Conservation (phyloP, 192 early-diverging fungal species). For the Coemansia sp. region DNA sequence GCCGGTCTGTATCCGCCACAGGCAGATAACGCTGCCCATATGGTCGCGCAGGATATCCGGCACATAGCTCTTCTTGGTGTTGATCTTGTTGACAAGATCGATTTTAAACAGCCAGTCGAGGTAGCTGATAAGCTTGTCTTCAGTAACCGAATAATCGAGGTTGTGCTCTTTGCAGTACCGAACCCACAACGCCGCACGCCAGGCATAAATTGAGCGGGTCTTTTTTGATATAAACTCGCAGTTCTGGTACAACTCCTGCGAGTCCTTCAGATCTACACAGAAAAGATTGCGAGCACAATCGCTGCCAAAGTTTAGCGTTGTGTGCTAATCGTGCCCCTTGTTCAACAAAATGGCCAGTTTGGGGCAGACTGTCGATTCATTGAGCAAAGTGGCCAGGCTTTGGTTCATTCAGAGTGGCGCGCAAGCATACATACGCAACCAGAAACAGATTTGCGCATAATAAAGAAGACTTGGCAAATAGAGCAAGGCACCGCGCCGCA, state of each 20-base stretch:
- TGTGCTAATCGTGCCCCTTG: slow-evolving; percentile 2
- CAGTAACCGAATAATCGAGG: slow-evolving; percentile 39
- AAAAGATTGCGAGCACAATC: neutral
- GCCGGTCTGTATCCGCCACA: slow-evolving; percentile 55
- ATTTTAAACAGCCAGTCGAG: slow-evolving; percentile 56
- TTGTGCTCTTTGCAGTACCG: slow-evolving; percentile 49
- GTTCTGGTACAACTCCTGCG: slow-evolving; percentile 48
- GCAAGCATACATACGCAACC: neutral
- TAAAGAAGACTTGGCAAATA: neutral
- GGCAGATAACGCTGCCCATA: slow-evolving; percentile 53
- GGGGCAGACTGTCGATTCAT: neutral
- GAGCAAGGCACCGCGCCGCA: slow-evolving; percentile 1
- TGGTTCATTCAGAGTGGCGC: neutral
- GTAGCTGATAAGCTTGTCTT: slow-evolving; percentile 46
- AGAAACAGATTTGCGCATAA: neutral
- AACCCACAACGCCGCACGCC: slow-evolving; percentile 52
- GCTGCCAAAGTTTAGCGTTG: neutral
- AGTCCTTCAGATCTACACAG: slow-evolving; percentile 53
- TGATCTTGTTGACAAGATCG: slow-evolving; percentile 53
- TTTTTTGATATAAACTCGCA: slow-evolving; percentile 56
- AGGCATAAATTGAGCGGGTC: slow-evolving; percentile 54
- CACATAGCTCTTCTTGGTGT: slow-evolving; percentile 55
- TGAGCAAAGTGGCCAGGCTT: neutral
- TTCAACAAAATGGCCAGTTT: neutral
- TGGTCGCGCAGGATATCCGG: slow-evolving; percentile 56